A percentile compares a stretch with the other conserved stretches of the same genome.
Conservation (phyloP, 2,329 filamentous ascomycete species). For the Ophiostoma montium region DNA sequence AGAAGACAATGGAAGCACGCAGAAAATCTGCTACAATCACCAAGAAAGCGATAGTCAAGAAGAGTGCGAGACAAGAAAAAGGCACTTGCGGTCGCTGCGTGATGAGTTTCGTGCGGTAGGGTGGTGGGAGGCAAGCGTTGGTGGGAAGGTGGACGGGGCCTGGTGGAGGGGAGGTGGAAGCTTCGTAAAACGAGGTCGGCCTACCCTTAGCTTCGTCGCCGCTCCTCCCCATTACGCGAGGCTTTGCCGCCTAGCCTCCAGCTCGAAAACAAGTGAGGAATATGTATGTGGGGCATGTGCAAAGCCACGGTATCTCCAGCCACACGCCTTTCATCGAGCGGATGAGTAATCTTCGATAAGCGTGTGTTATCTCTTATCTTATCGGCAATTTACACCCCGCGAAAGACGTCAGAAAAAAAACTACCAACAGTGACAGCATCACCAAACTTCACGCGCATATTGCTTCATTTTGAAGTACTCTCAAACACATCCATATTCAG, state of each 20-base stretch:
- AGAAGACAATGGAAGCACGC: constrained; percentile 5
- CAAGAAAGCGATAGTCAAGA: background rate
- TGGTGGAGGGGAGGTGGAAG: constrained; percentile 9
- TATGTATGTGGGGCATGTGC: background rate
- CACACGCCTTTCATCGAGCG: background rate
- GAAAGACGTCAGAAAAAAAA: constrained; percentile 1
- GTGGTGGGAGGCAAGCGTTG: background rate
- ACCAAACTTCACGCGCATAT: background rate
- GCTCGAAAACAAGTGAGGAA: constrained; percentile 3
- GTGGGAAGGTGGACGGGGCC: background rate
- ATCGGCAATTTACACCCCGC: constrained; percentile 6
- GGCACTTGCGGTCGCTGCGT: background rate
- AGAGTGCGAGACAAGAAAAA: background rate
- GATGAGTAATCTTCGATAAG: background rate
- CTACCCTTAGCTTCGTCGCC: constrained; percentile 12
- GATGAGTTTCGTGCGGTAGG: background rate
- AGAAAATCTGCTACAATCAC: background rate
- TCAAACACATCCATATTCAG: background rate
- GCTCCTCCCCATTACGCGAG: constrained; percentile 21
- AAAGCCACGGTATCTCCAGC: constrained; percentile 7
- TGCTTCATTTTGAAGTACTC: no score
- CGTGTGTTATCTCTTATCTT: constrained; percentile 3
- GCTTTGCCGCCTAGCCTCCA: constrained; percentile 22
- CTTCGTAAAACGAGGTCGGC: constrained; percentile 12
- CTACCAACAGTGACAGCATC: background rate